These are phyloP conservation scores for Aspergillus hiratsukae DNA, from an alignment of 2,329 filamentous ascomycete species.

Conservation along the genomic window DNA sequence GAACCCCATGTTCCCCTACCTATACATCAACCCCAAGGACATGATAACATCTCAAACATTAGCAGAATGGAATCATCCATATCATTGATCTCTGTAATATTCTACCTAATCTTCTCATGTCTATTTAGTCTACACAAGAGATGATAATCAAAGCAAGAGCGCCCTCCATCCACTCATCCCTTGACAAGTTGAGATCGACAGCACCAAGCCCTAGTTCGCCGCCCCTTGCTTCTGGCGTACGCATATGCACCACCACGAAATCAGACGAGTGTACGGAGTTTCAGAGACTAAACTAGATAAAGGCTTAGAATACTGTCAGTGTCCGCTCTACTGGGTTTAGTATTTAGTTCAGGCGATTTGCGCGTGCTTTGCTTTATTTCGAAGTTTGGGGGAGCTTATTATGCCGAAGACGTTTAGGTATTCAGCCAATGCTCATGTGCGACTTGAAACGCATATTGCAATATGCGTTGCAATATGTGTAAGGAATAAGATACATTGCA, in stretches of 20 bases:
- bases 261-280: no score
- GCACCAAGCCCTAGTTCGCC: background rate
- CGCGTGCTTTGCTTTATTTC: background rate
- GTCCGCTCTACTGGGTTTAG: background rate
- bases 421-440: background rate
- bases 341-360: no score
- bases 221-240: background rate
- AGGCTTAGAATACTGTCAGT: background rate
- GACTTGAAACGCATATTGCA: background rate
- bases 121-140: no score
- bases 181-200: background rate
- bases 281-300: background rate
- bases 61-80: no score
- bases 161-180: background rate
- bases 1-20: no score
- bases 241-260: no score
- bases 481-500: background rate
- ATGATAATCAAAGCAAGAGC: no score
- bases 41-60: no score
- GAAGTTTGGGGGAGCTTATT: background rate
- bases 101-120: no score
- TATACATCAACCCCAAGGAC: no score
- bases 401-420: background rate
- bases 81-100: no score
- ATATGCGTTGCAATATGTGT: background rate